Base-by-base conservation (phyloP, 208 protist species). In the Tritrichomonas foetus region DNA sequence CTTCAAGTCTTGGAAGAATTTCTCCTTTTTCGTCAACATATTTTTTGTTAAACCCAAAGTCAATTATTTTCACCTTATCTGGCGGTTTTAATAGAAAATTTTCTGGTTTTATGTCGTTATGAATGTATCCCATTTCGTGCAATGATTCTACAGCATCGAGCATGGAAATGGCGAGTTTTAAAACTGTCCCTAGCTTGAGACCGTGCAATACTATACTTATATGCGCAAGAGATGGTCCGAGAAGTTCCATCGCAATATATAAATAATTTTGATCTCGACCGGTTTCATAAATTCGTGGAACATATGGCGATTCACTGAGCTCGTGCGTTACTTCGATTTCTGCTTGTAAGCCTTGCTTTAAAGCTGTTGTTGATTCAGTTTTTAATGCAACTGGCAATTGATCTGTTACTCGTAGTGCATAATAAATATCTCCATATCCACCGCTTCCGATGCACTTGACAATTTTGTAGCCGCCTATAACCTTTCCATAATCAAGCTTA, bases 91-190 rank as follows among this genome's bases (percentile, higher is more conserved):
- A 36, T 3, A 99, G 96, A 93, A 99, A 99, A 96, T 99, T 99
- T 95, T 99, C 98, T 30, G 99, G 99, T 74, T 97, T 97, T 57
- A 97, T 96, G 95, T 99, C 98, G 55, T 98, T 96, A 95, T 99
- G 98, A 84, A 99, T 97, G 95, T 99, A 99, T 92, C 97, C 97
- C 64, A 98, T 98, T 1, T 96, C 96, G 95, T 99, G 98, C 39
- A 78, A 5, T 9, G 25, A 11, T 78, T 78, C 69, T 20, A 78
- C 47, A 47, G 69, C 69, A 16, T 78, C 13, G 22, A 78, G 36
- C 2, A 78, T 78, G 20, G 14, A 78, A 20, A 16, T 78, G 22
- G 36, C 69, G 5, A 78, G 11, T 78, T n/a, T n/a, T n/a, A n/a
- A n/a, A n/a, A n/a, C n/a, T n/a, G n/a, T n/a, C n/a, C n/a, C n/a